A percentile compares a stretch with the other conserved stretches of the same genome.
Evolutionary conservation across 2,329 filamentous ascomycete genomes (phyloP).

Genomic region (Colletotrichum spinosum): DNA sequence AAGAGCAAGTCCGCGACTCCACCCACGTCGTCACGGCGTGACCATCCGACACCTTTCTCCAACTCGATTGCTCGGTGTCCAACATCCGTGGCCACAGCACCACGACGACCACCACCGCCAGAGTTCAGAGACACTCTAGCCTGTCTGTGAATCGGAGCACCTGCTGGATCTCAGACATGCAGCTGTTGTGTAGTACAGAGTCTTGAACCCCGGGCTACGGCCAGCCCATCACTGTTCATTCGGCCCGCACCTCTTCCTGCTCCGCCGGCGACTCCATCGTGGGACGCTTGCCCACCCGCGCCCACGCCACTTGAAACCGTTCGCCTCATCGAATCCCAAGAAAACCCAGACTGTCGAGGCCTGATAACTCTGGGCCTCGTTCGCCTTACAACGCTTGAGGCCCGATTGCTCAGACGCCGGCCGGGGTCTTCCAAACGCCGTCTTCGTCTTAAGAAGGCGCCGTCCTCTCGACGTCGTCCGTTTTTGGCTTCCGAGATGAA

Average conservation of each 20-base stretch:
- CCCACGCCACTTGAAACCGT: conserved; percentile 18
- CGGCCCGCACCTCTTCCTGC: conserved; percentile 23
- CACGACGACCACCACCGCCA: background rate
- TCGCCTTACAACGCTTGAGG: conserved; percentile 24
- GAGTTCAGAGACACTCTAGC: background rate
- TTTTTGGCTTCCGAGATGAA: conserved; percentile 22
- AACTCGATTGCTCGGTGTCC: conserved; percentile 28
- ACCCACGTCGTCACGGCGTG: background rate
- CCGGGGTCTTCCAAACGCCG: background rate
- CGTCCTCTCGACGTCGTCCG: conserved; percentile 18
- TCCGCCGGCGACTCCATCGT: conserved; percentile 22
- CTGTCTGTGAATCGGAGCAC: background rate
- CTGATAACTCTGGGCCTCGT: conserved; percentile 27
- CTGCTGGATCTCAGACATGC: conserved; percentile 29
- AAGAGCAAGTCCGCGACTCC: background rate
- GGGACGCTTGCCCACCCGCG: conserved; percentile 28
- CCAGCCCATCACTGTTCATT: conserved; percentile 7
- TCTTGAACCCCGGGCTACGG: background rate
- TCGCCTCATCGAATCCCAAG: conserved; percentile 11
- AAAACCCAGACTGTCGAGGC: conserved; percentile 13
- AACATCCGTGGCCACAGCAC: conserved; percentile 6
- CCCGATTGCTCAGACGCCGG: conserved; percentile 6
- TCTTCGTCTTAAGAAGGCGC: conserved; percentile 32
- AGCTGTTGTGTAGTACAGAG: background rate
- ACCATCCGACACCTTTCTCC: conserved; percentile 17